phyloP scores from a whole-genome alignment of 2,329 filamentous ascomycete genomes.

The Rhinocladiella mackenziei region DNA sequence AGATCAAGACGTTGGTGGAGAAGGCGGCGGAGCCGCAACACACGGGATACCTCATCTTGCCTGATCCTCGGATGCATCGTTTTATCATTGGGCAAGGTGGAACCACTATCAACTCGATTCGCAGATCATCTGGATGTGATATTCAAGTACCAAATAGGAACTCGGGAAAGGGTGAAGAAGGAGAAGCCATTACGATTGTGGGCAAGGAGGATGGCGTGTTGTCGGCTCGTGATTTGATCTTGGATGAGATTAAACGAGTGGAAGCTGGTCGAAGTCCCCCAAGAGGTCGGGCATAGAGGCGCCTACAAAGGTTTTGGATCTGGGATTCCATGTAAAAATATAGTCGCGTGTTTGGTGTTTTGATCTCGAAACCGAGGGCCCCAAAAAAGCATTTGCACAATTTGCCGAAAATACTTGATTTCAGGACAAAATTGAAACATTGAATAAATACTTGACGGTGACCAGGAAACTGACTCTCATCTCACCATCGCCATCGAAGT shows the following conservation, averaged over 20 bases:
- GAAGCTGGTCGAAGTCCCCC: conserved; percentile 10
- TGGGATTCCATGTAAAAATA: conserved; percentile 2
- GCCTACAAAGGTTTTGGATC: conserved; percentile 1
- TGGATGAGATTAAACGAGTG: conserved; percentile 72
- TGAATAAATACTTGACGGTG: too few relatives aligned
- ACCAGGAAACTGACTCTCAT: too few relatives aligned
- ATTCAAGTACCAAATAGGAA: conserved; percentile 89
- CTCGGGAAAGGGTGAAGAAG: conserved; percentile 50
- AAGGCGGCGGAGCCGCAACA: conserved; percentile 49
- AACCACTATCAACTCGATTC: conserved; percentile 86
- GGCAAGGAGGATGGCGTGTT: conserved; percentile 77
- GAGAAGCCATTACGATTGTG: conserved; percentile 85
- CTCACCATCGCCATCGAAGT: too few relatives aligned
- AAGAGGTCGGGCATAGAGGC: conserved; percentile 4
- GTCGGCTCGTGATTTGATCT: conserved; percentile 80
- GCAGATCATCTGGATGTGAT: conserved; percentile 86
- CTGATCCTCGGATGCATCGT: conserved; percentile 84
- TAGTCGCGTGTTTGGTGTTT: conserved; percentile 2
- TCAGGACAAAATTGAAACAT: too few relatives aligned
- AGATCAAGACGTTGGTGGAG: conserved; percentile 68
- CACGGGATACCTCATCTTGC: conserved; percentile 82
- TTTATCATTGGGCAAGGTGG: conserved; percentile 86
- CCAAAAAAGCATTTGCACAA: not conserved
- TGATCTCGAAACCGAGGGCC: not conserved
- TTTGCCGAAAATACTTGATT: not conserved